Percentiles rank a stretch among this genome's conserved stretches.
Conservation (phyloP, 116 monocot species). For the Zostera marina region DNA sequence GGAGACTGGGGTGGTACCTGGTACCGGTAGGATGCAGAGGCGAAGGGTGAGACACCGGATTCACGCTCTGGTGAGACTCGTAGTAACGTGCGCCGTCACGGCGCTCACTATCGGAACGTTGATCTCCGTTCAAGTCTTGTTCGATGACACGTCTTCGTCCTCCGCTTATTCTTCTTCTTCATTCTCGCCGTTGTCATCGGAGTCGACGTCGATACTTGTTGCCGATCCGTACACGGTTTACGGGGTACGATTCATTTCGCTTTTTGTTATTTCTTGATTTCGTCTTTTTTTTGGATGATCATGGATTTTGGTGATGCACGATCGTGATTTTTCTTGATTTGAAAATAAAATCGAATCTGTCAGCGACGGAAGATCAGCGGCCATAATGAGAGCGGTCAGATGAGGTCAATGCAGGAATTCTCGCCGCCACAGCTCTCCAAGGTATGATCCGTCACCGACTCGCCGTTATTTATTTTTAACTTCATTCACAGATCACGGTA, state of each 20-base stretch:
- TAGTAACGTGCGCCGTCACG: constrained; percentile 39
- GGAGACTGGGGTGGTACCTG: no score
- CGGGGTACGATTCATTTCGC: background rate
- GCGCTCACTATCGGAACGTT: constrained; percentile 27
- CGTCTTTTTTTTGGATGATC: background rate
- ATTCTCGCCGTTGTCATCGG: constrained; percentile 7
- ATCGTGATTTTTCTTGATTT: background rate
- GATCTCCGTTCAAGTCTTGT: constrained; percentile 27
- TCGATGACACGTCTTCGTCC: no score
- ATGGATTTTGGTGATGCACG: background rate
- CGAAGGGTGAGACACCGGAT: constrained; percentile 34
- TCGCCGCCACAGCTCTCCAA: constrained; percentile 46
- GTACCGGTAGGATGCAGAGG: constrained; percentile 25
- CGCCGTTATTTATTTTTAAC: background rate
- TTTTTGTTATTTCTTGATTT: constrained; percentile 1
- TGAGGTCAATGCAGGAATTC: constrained; percentile 53
- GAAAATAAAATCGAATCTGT: background rate
- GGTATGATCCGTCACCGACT: background rate
- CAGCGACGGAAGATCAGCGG: constrained; percentile 26
- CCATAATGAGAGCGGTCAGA: constrained; percentile 19
- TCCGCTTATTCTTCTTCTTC: no score
- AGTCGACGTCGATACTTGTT: background rate
- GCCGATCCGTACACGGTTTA: constrained; percentile 2
- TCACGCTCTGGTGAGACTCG: constrained; percentile 24
- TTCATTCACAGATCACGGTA: no score